A percentile compares a stretch with the other conserved stretches of the same genome.
These are phyloP conservation scores for Gaeumannomyces sp. DNA, from an alignment of 2,329 filamentous ascomycete genomes.

Conservation along the genomic window DNA sequence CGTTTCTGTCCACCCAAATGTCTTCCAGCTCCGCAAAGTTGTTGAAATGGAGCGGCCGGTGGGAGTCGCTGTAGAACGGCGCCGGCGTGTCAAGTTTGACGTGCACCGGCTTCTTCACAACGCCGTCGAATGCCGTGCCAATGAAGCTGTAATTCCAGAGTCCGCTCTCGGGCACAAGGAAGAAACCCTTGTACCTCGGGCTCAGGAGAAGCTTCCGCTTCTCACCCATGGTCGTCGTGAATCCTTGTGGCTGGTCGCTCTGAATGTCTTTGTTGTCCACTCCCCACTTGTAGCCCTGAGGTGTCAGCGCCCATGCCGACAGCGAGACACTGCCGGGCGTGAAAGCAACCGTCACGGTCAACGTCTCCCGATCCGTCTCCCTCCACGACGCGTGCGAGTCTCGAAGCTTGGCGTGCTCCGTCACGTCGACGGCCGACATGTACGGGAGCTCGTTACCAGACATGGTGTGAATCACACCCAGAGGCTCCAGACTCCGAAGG, in stretches of 20 bases:
- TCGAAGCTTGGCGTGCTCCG: conserved; percentile 85
- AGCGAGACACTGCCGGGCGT: conserved; percentile 94
- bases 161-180: conserved; percentile 84
- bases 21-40: conserved; percentile 97
- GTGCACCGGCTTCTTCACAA: conserved; percentile 86
- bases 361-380: conserved; percentile 64
- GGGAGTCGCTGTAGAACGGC: conserved; percentile 86
- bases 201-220: conserved; percentile 92
- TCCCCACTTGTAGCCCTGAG: conserved; percentile 93
- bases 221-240: conserved; percentile 85
- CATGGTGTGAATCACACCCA: conserved; percentile 92
- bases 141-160: conserved; percentile 99
- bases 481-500: conserved; percentile 76
- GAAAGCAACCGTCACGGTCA: conserved; percentile 93
- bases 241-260: conserved; percentile 90
- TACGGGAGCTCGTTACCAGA: conserved; percentile 93
- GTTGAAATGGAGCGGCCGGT: conserved; percentile 91
- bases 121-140: conserved; percentile 76
- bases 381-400: conserved; percentile 68
- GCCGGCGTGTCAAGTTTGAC: conserved; percentile 91
- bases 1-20: conserved; percentile 85
- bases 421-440: conserved; percentile 94
- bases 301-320: conserved; percentile 87
- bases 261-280: conserved; percentile 89
- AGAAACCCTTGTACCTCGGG: conserved; percentile 91